Conservation (phyloP, 2,329 filamentous ascomycete species). For the Microdochium trichocladiopsis region DNA sequence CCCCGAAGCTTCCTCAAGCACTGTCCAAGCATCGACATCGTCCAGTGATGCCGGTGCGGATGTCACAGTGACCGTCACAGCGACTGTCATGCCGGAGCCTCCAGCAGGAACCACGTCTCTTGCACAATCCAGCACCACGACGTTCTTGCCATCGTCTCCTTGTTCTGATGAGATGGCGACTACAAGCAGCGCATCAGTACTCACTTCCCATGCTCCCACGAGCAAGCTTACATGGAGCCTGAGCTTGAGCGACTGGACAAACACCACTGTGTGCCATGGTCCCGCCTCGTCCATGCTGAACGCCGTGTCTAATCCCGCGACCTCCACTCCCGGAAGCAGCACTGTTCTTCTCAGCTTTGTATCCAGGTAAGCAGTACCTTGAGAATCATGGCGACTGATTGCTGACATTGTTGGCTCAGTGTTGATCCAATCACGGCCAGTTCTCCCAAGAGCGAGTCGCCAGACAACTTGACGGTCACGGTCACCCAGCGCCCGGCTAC, state of each 20-base stretch:
- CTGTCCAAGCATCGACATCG: not conserved
- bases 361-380: not conserved
- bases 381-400: not conserved
- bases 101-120: too few species aligned
- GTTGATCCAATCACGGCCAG: not conserved
- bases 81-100: slow-evolving; percentile 4
- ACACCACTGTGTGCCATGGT: not conserved
- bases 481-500: slow-evolving; percentile 2
- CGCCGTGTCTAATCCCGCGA: not conserved
- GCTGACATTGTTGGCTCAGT: not conserved
- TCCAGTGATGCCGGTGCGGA: not conserved
- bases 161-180: not conserved
- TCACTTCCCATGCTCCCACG: not conserved
- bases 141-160: not conserved
- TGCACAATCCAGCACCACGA: not conserved
- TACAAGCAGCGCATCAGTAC: not conserved
- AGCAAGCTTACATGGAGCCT: not conserved
- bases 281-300: not conserved
- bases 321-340: not conserved
- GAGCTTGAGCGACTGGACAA: not conserved
- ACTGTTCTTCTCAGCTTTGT: not conserved
- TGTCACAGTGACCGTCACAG: slow-evolving; percentile 5
- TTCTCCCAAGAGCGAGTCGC: not conserved
- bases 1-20: not conserved
- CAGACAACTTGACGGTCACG: not conserved